Base-by-base conservation (phyloP, 352 stramenopile species). In the Aphanomyces astaci region DNA sequence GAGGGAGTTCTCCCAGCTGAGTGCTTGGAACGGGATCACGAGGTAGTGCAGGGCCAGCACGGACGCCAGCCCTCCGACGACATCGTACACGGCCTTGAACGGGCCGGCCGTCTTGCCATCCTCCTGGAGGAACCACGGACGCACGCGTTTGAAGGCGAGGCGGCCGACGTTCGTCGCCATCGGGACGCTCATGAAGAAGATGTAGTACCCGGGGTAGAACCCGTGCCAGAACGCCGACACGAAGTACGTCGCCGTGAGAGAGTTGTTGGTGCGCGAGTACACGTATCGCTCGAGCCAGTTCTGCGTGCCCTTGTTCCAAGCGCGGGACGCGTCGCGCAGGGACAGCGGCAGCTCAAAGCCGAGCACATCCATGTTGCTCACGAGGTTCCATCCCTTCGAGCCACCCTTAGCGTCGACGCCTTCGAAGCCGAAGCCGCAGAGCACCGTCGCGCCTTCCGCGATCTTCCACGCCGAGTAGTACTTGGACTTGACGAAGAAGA, bases 401-500 rank as follows among this genome's bases (percentile, higher is more conserved):
- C 82, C 77, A 36, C 88, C 92, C 22, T 97, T 78, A n/a, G 87
- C 80, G 45, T 94, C 76, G 70, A 97, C 98, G 24, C 96, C 95
- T 73, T 98, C 90, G 71, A 98, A 99, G 22, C 96, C 96, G 65
- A 88, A 87, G 55, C 88, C 88, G 17, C 73, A 84, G n/a, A 96
- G 72, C 19, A 96, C 80, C 3, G 82, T 89, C 3, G 89, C 78
- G 1, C 88, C 87, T 55, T 95, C 86, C 7, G 86, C 79, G 74
- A 96, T 84, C 81, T 98, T 98, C 96, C 95, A 98, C 19, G 90
- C 94, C 67, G 95, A 94, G 80, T 98, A 98, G 78, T 98, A 98
- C 81, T 98, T 98, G 71, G 88, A 74, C 56, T 94, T 87, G 53
- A 89, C 81, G 66, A 94, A 94, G 46, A 97, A 90, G 3, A 98